Conservation (phyloP, 768 basidiomycete species). For the Tephrocybe sp. region DNA sequence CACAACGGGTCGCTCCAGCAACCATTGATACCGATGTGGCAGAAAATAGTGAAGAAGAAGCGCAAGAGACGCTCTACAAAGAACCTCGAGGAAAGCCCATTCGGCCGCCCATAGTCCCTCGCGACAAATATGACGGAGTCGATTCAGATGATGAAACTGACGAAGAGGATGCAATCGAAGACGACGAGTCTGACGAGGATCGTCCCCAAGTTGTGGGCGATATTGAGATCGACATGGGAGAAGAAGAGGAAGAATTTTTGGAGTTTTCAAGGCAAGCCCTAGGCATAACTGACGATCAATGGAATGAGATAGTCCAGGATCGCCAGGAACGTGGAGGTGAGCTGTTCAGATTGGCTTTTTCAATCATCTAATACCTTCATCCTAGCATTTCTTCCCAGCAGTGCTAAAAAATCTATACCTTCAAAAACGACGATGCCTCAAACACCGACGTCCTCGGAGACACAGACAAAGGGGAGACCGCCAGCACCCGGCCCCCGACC, state of each 20-base stretch:
- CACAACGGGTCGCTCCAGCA: conserved; percentile 60
- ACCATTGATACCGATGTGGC: conserved; percentile 43
- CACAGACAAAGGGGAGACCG: conserved; percentile 6
- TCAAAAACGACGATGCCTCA: conserved; percentile 10
- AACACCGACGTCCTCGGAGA: background rate
- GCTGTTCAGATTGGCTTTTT: conserved; percentile 18
- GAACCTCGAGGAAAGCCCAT: conserved; percentile 43
- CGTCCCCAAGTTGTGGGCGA: conserved; percentile 82
- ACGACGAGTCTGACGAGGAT: conserved; percentile 73
- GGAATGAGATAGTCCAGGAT: conserved; percentile 83
- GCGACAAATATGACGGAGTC: conserved; percentile 89
- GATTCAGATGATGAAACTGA: conserved; percentile 90
- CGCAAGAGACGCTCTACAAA: conserved; percentile 9
- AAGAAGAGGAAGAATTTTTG: conserved; percentile 93
- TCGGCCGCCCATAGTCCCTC: conserved; percentile 77
- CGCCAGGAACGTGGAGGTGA: conserved; percentile 80
- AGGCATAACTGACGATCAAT: conserved; percentile 87
- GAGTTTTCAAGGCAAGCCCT: conserved; percentile 92
- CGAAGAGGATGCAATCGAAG: conserved; percentile 51
- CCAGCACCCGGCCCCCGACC: conserved; percentile 37
- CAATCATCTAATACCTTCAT: conserved; percentile 6
- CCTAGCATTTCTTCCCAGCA: conserved; percentile 61
- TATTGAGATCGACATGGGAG: conserved; percentile 86
- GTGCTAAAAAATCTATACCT: conserved; percentile 25
- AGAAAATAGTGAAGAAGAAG: conserved; percentile 17